Percentiles rank a stretch among this genome's conserved stretches.
Conservation (phyloP, 768 basidiomycete genomes). For the Multifurca ochricompacta region DNA sequence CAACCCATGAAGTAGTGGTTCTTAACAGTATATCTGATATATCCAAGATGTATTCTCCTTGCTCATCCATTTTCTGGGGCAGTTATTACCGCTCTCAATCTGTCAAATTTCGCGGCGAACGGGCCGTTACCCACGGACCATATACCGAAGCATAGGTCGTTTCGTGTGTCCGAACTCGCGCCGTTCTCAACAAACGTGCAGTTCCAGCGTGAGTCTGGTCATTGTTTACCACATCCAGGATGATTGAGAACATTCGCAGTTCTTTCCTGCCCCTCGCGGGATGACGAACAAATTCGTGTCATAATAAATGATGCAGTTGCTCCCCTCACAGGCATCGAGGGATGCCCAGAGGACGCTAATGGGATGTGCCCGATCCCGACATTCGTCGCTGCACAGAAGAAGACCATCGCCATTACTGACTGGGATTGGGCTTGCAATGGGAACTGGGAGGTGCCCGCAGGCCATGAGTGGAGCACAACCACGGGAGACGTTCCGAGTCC, state of each 20-base stretch:
- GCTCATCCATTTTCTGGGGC: background rate
- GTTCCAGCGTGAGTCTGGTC: constrained; percentile 59
- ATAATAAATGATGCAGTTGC: constrained; percentile 85
- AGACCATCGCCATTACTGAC: constrained; percentile 56
- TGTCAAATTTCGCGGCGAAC: constrained; percentile 60
- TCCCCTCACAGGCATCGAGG: constrained; percentile 68
- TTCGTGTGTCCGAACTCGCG: constrained; percentile 67
- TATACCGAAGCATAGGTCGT: constrained; percentile 56
- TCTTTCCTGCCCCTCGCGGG: constrained; percentile 24
- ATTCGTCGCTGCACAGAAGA: constrained; percentile 64
- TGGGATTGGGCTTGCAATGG: constrained; percentile 73
- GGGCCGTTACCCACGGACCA: constrained; percentile 74
- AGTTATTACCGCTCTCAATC: constrained; percentile 82
- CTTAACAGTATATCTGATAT: constrained; percentile 52
- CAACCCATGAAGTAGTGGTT: constrained; percentile 87
- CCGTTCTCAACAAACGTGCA: constrained; percentile 88
- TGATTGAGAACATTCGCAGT: constrained; percentile 20
- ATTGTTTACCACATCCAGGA: background rate
- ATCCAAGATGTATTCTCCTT: constrained; percentile 4
- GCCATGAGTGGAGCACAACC: constrained; percentile 62
- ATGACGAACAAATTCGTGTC: constrained; percentile 59
- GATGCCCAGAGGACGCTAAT: constrained; percentile 62
- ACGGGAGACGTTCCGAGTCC: constrained; percentile 52
- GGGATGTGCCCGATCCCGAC: constrained; percentile 71
- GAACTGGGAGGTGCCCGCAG: constrained; percentile 64